Percentiles rank a stretch among this genome's conserved stretches.
Evolutionary conservation across 306 rosid species (phyloP).

Genomic region (Spatholobus suberectus): DNA sequence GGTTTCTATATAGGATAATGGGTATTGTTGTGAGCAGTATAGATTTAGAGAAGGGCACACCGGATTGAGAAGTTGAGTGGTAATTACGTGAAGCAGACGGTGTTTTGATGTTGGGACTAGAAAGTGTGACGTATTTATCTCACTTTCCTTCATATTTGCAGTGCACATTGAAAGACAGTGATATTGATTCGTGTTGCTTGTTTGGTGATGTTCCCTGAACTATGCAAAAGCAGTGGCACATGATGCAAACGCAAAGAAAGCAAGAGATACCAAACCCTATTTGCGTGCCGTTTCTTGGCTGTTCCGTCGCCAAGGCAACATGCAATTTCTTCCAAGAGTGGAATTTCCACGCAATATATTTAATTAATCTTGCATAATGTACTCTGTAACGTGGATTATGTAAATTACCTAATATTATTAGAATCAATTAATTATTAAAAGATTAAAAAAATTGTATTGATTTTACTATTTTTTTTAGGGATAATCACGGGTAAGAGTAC

Average conservation of each 20-base stretch:
- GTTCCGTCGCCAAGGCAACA: background rate
- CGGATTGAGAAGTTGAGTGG: conserved; percentile 34
- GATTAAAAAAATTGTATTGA: too few species aligned
- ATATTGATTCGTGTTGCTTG: conserved; percentile 37
- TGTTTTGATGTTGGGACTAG: conserved; percentile 40
- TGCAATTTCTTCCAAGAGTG: background rate
- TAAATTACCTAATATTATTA: too few species aligned
- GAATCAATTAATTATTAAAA: too few species aligned
- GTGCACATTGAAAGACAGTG: conserved; percentile 21
- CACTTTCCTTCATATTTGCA: background rate
- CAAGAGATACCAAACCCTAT: conserved; percentile 31
- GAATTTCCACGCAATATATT: background rate
- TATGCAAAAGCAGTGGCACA: conserved; percentile 42
- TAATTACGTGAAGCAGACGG: conserved; percentile 57
- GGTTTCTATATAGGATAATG: conserved; percentile 28
- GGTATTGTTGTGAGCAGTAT: conserved; percentile 35
- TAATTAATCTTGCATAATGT: too few species aligned
- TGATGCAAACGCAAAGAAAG: conserved; percentile 24
- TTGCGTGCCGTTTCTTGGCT: conserved; percentile 36
- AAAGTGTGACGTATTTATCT: conserved; percentile 29
- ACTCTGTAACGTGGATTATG: too few species aligned
- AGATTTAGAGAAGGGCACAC: conserved; percentile 45
- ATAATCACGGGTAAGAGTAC: too few species aligned
- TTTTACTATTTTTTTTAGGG: too few species aligned
- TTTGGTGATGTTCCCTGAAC: conserved; percentile 31